Evolutionary conservation across 768 basidiomycete species (phyloP).

Genomic region (Lepiota subincarnata): DNA sequence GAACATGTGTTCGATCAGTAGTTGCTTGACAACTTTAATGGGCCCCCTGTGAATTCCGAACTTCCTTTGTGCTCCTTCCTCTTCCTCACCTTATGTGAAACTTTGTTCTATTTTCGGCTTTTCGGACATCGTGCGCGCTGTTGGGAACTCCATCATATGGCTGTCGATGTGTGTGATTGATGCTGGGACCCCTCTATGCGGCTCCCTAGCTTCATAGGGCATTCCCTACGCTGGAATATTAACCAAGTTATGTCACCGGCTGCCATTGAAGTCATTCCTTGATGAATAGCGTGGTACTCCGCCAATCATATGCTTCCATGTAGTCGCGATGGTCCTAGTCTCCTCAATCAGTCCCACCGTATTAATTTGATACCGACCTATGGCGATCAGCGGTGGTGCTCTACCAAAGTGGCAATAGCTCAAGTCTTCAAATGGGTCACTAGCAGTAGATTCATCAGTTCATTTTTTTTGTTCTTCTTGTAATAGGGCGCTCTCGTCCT

Average conservation of each 20-base stretch:
- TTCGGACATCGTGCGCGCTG: neutral
- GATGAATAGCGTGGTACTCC: neutral
- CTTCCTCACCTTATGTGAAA: no score
- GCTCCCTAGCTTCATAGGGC: neutral
- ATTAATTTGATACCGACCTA: neutral
- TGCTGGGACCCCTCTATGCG: neutral
- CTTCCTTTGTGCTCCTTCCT: no score
- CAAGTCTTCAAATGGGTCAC: neutral
- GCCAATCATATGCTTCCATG: neutral
- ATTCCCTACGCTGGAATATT: neutral
- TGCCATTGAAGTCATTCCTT: neutral
- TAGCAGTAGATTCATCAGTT: neutral
- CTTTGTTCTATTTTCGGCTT: neutral
- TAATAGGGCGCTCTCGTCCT: neutral
- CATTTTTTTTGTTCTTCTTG: neutral
- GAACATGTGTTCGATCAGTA: neutral
- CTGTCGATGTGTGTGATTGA: neutral
- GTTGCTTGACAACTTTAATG: neutral
- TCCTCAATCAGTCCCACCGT: neutral
- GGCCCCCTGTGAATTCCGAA: no score
- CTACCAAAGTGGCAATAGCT: neutral
- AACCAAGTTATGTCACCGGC: neutral
- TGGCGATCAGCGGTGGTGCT: neutral
- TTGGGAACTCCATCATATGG: no score
- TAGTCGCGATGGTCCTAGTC: neutral